Percentiles rank a stretch among this genome's conserved stretches.
Evolutionary conservation across 2,329 filamentous ascomycete genomes (phyloP).

Genomic region (Ophiostoma montium): DNA sequence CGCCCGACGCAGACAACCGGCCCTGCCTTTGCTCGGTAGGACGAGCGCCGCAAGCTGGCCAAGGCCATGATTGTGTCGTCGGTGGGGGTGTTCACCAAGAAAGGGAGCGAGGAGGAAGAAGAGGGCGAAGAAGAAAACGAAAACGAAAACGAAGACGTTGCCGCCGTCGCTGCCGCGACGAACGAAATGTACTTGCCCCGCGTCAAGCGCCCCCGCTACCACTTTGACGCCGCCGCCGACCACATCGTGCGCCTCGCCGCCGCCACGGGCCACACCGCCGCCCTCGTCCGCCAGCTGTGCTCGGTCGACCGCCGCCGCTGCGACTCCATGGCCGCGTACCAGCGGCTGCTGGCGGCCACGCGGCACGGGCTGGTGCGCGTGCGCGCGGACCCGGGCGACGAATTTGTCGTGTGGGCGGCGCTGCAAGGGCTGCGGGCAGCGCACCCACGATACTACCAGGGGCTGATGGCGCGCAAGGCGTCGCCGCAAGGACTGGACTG

Average conservation of each 20-base stretch:
- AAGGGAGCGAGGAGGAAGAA: background rate
- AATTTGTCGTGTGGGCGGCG: conserved; percentile 8
- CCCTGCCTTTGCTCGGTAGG: conserved; percentile 6
- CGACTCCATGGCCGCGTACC: conserved; percentile 12
- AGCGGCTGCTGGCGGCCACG: conserved; percentile 6
- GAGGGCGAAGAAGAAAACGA: background rate
- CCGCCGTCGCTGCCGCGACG: background rate
- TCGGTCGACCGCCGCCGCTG: conserved; percentile 6
- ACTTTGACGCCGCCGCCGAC: conserved; percentile 8
- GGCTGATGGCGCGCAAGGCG: conserved; percentile 3
- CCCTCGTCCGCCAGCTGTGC: conserved; percentile 7
- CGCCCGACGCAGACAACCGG: no score
- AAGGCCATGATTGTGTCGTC: conserved; percentile 10
- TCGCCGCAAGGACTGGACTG: conserved; percentile 5
- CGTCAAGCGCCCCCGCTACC: conserved; percentile 5
- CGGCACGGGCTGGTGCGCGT: conserved; percentile 8
- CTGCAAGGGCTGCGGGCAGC: conserved; percentile 7
- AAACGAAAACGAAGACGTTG: background rate
- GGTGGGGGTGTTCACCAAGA: background rate
- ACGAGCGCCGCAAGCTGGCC: conserved; percentile 9
- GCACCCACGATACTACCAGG: conserved; percentile 5
- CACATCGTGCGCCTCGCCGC: conserved; percentile 7
- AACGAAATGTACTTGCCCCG: background rate
- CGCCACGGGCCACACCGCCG: conserved; percentile 4
- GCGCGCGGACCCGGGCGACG: conserved; percentile 10